Percentiles rank a stretch among this genome's conserved stretches.
These are phyloP conservation scores for Carex sylvatica DNA, from an alignment of 202 grass and related monocot genomes.

Conservation along the genomic window DNA sequence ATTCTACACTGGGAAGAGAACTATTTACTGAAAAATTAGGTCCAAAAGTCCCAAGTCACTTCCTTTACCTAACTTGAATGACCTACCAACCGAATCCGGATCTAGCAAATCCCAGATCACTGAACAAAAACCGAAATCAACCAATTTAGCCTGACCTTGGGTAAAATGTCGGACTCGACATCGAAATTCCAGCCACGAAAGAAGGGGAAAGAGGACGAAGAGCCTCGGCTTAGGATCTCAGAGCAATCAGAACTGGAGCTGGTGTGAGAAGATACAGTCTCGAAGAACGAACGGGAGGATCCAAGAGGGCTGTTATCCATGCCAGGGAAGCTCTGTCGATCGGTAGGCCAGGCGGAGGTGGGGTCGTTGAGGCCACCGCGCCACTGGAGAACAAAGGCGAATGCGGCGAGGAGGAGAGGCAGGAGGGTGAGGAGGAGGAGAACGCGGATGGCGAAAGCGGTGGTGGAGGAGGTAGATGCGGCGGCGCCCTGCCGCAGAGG, in stretches of 20 bases:
- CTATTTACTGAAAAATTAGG: not conserved
- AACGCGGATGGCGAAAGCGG: conserved; percentile 55
- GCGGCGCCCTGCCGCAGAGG: conserved; percentile 22
- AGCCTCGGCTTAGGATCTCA: conserved; percentile 81
- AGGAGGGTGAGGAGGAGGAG: conserved; percentile 86
- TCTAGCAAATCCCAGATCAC: conserved; percentile 11
- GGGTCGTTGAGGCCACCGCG: conserved; percentile 82
- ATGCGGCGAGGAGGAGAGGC: conserved; percentile 82
- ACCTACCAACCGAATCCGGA: conserved; percentile 18
- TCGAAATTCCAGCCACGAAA: conserved; percentile 82
- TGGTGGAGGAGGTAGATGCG: not conserved
- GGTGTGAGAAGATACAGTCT: conserved; percentile 27
- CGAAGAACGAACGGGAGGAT: conserved; percentile 62
- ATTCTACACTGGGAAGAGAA: not conserved
- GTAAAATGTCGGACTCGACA: conserved; percentile 45
- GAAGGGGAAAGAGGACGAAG: conserved; percentile 66
- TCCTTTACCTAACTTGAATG: not conserved
- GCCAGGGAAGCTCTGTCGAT: conserved; percentile 79
- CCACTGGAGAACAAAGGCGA: conserved; percentile 97
- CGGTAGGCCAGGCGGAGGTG: conserved; percentile 62
- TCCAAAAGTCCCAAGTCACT: conserved; percentile 5
- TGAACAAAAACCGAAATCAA: not conserved
- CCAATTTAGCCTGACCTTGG: conserved; percentile 46
- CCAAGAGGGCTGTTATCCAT: conserved; percentile 81
- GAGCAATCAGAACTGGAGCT: conserved; percentile 65